These are phyloP conservation scores for Harrya chromipes DNA, from an alignment of 768 basidiomycete genomes.

Conservation along the genomic window DNA sequence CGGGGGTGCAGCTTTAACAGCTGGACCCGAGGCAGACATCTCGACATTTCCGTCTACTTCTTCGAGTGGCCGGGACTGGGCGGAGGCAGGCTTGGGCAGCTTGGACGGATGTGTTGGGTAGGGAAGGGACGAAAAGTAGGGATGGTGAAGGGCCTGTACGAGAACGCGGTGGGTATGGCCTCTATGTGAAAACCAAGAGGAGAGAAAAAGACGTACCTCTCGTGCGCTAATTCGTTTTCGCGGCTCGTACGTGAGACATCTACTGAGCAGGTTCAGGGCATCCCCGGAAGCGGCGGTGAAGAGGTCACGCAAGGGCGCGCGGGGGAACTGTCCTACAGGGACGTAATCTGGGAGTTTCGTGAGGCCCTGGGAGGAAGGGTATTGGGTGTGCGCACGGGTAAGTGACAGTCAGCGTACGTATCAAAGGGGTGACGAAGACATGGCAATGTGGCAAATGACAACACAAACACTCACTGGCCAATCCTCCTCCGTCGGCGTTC, in stretches of 20 bases:
- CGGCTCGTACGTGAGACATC: conserved; percentile 85
- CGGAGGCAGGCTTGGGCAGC: conserved; percentile 68
- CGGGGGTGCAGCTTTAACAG: conserved; percentile 47
- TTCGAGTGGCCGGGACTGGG: conserved; percentile 59
- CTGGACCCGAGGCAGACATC: conserved; percentile 45
- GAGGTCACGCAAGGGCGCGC: conserved; percentile 75
- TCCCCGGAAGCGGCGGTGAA: conserved; percentile 91
- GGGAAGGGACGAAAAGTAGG: conserved; percentile 85
- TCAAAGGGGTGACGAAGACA: neutral
- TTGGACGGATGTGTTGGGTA: conserved; percentile 86
- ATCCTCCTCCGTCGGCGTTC: conserved; percentile 94
- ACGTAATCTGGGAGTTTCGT: conserved; percentile 89
- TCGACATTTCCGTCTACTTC: conserved; percentile 77
- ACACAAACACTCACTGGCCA: conserved; percentile 75
- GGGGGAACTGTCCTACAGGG: conserved; percentile 81
- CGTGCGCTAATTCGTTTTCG: conserved; percentile 72
- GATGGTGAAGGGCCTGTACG: conserved; percentile 73
- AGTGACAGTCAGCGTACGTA: neutral
- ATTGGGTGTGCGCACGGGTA: neutral
- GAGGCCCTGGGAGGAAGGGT: conserved; percentile 59
- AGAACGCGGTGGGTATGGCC: too few species aligned
- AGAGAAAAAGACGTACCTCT: conserved; percentile 52
- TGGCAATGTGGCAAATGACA: neutral
- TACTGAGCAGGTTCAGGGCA: conserved; percentile 75
- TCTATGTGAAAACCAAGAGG: neutral